Base-by-base conservation (phyloP, 2,329 filamentous ascomycete genomes). In the Aspergillus sp. region DNA sequence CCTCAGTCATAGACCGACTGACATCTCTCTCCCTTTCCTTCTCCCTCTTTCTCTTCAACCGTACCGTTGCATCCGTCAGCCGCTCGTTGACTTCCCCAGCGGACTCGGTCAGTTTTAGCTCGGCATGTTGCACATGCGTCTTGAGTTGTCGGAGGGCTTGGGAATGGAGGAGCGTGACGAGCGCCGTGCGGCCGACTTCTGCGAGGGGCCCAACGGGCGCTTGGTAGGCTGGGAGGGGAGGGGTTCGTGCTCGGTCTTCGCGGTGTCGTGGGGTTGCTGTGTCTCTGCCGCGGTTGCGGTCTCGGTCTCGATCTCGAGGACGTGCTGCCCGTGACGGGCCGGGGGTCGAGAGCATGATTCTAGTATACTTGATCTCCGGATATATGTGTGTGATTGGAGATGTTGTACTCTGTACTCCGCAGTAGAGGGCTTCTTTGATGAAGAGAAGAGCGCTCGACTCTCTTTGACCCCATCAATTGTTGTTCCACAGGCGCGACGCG, bases 11-110 rank as follows among this genome's bases (percentile, higher is more conserved):
- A 60, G 19, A 60, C 54, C 19, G 17, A n/a, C 15, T 15, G 13
- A 38, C 46, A 5, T 17, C 47, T 6, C 59, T 55, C 5, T 56
- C 62, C 38, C 74, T 71, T 25, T 53, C 54, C 38, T 71, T 68
- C 49, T 78, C 76, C 69, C 74, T 77, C 59, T 62, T 43, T 54
- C 74, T 73, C 61, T 80, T 69, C 48, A 76, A 77, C 53, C 77
- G 72, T 62, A 69, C 54, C 70, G 77, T 65, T 69, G 76, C 67
- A 70, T 80, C 77, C 1, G 69, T 67, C 3, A 86, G 69, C 13
- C 80, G 80, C 60, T 89, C 87, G 60, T 88, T 87, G 43, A 86
- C 79, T n/a, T 82, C 80, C 2, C 77, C 82, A 0, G 83, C 85
- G 2, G 79, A 76, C 5, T 79, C 74, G 2, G 79, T 81, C 5